Evolutionary conservation across 345 rosid genomes (phyloP).

Genomic region (Psidium guajava): DNA sequence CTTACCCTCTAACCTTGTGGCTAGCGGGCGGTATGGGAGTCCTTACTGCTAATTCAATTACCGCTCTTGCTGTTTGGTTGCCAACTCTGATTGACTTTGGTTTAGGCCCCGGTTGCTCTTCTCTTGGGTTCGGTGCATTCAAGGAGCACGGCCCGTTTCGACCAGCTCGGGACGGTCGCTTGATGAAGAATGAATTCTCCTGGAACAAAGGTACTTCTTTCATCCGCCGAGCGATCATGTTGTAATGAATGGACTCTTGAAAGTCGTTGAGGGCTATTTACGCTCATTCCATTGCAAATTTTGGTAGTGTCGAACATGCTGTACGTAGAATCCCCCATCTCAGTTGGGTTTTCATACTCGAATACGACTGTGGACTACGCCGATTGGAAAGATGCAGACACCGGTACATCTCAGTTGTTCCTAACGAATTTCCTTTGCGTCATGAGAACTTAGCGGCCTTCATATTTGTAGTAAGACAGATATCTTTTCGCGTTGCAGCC

Average conservation of each 20-base stretch:
- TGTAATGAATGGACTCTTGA: neutral
- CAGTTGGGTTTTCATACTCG: constrained; percentile 22
- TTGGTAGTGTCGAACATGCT: constrained; percentile 15
- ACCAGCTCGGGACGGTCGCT: constrained; percentile 14
- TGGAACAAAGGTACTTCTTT: constrained; percentile 15
- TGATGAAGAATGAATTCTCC: constrained; percentile 19
- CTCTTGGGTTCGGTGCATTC: constrained; percentile 25
- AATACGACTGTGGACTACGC: constrained; percentile 12
- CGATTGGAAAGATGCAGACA: constrained; percentile 9
- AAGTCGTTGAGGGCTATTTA: neutral
- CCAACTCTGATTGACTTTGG: neutral
- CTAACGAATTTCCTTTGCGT: neutral
- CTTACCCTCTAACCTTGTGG: too few species aligned
- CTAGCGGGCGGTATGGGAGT: too few species aligned
- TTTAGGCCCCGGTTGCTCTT: constrained; percentile 28
- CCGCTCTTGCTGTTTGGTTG: neutral
- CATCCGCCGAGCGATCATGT: neutral
- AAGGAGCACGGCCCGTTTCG: constrained; percentile 22
- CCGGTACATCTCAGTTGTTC: neutral
- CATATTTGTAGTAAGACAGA: neutral
- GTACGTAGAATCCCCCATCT: constrained; percentile 19
- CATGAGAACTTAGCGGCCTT: neutral
- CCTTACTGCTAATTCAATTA: too few species aligned
- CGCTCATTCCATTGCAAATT: neutral
- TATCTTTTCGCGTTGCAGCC: neutral